Evolutionary conservation across 192 early-diverging fungal species (phyloP).

Genomic region (Glomus cerebriforme): DNA sequence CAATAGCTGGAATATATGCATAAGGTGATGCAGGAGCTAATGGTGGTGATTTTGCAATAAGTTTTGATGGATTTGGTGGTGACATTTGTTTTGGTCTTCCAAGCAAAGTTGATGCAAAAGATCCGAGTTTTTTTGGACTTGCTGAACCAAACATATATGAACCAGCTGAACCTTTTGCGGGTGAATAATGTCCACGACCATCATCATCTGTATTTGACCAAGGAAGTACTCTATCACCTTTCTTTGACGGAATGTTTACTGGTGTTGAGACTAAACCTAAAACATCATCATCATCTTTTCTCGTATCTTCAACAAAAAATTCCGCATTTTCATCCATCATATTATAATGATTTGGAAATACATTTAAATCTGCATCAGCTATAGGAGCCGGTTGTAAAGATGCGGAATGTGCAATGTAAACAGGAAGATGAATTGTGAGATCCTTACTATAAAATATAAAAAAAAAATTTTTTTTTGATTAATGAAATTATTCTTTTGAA

Average conservation of each 20-base stretch:
- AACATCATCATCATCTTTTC: conserved; percentile 28
- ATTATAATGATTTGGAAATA: conserved; percentile 46
- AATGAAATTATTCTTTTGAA: neutral
- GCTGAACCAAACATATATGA: conserved; percentile 40
- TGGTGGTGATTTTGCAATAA: conserved; percentile 40
- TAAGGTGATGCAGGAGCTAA: conserved; percentile 45
- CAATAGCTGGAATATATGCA: conserved; percentile 50
- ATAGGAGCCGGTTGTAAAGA: conserved; percentile 50
- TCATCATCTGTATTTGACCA: conserved; percentile 32
- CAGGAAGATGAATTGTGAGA: conserved; percentile 55
- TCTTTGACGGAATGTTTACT: conserved; percentile 17
- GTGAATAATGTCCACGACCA: conserved; percentile 28
- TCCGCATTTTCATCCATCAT: conserved; percentile 43
- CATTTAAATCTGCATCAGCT: conserved; percentile 41
- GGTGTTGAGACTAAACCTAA: conserved; percentile 32
- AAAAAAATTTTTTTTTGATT: neutral
- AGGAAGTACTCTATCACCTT: conserved; percentile 15
- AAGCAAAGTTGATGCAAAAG: conserved; percentile 36
- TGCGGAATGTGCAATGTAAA: conserved; percentile 57
- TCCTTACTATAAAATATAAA: conserved; percentile 46
- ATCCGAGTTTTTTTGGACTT: conserved; percentile 41
- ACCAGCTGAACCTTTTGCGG: conserved; percentile 34
- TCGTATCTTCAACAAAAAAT: conserved; percentile 22
- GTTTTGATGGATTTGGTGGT: conserved; percentile 27
- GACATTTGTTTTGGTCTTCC: conserved; percentile 38